Conservation (phyloP, 768 basidiomycete species). For the Rhodocollybia butyracea region DNA sequence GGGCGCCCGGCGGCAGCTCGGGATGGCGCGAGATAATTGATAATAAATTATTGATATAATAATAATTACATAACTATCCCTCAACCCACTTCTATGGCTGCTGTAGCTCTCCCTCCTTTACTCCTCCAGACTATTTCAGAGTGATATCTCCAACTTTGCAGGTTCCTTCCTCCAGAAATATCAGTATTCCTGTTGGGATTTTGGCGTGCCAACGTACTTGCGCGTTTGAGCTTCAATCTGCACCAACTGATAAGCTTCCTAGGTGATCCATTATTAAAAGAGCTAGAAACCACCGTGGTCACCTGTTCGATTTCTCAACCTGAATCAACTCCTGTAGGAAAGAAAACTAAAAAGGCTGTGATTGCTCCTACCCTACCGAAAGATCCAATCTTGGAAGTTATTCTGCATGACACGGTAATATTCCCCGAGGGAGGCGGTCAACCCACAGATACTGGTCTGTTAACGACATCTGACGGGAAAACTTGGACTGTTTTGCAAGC, state of each 20-base stretch:
- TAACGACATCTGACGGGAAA: slow-evolving; percentile 42
- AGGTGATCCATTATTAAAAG: slow-evolving; percentile 70
- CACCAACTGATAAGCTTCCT: slow-evolving; percentile 5
- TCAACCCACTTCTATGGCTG: too few relatives aligned
- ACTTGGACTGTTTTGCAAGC: slow-evolving; percentile 62
- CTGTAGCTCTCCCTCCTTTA: slow-evolving; percentile 39
- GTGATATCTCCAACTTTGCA: slow-evolving; percentile 56
- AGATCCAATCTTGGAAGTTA: slow-evolving; percentile 56
- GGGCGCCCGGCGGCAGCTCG: too few relatives aligned
- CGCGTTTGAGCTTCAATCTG: slow-evolving; percentile 7
- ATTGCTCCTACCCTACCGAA: slow-evolving; percentile 39
- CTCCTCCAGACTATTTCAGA: slow-evolving; percentile 61
- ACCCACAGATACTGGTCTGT: slow-evolving; percentile 66
- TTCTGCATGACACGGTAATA: slow-evolving; percentile 72
- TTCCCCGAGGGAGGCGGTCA: slow-evolving; percentile 81
- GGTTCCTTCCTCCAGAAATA: slow-evolving; percentile 47
- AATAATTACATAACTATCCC: too few relatives aligned
- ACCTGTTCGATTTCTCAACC: slow-evolving; percentile 45
- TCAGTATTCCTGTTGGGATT: slow-evolving; percentile 68
- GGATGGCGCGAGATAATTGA: too few relatives aligned
- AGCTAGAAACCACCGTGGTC: slow-evolving; percentile 56
- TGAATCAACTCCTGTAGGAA: slow-evolving; percentile 36
- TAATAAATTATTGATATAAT: too few relatives aligned
- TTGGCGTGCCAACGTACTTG: slow-evolving; percentile 72
- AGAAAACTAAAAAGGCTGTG: slow-evolving; percentile 57